These are phyloP conservation scores for Ascochyta rabiei DNA, from an alignment of 2,329 filamentous ascomycete genomes.

Conservation along the genomic window DNA sequence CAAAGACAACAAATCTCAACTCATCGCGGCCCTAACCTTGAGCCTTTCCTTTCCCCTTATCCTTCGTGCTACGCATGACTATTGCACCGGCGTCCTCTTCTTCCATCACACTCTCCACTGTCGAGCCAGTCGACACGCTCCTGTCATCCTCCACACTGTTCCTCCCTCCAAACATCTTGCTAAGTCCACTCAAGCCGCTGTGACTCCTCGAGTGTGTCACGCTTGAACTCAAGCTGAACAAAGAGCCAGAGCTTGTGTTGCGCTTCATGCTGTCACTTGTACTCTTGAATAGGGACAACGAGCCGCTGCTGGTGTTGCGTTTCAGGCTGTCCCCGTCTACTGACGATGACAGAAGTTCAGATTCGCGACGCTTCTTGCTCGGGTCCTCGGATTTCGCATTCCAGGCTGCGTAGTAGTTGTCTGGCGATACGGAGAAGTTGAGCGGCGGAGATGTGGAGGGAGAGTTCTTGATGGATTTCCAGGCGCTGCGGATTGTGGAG, in stretches of 20 bases:
- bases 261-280: slow-evolving; percentile 1
- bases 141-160: slow-evolving; percentile 10
- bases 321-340: not conserved
- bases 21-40: not conserved
- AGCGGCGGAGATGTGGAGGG: slow-evolving; percentile 11
- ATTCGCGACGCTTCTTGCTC: not conserved
- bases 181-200: slow-evolving; percentile 7
- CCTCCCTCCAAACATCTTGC: slow-evolving; percentile 14
- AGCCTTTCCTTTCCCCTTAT: slow-evolving; percentile 9
- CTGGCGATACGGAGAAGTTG: slow-evolving; percentile 1
- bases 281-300: not conserved
- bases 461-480: slow-evolving; percentile 14
- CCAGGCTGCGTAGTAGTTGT: slow-evolving; percentile 17
- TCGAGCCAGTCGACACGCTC: slow-evolving; percentile 6
- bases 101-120: slow-evolving; percentile 13
- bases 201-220: slow-evolving; percentile 1
- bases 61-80: slow-evolving; percentile 7
- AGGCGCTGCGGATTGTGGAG: slow-evolving; percentile 15
- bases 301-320: not conserved
- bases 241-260: not conserved
- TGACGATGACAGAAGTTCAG: not conserved
- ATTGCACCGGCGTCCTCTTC: slow-evolving; percentile 9
- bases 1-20: not conserved
- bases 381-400: slow-evolving; percentile 17
- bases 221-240: slow-evolving; percentile 8